Conservation (phyloP, 2,329 filamentous ascomycete species). For the Calonectria crousiana region DNA sequence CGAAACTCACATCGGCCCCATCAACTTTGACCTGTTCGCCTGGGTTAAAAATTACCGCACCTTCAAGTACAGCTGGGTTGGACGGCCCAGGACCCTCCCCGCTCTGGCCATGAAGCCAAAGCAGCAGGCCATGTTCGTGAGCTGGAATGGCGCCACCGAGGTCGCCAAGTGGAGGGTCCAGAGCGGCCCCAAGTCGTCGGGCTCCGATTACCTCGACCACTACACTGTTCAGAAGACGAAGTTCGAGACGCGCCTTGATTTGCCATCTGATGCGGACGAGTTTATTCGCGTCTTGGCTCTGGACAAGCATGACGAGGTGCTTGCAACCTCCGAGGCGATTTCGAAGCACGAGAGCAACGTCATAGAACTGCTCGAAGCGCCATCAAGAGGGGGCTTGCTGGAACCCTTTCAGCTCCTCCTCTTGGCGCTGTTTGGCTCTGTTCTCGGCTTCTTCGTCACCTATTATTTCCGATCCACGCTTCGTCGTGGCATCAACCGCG, state of each 20-base stretch:
- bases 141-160: constrained; percentile 66
- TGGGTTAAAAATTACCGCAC: constrained; percentile 65
- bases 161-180: constrained; percentile 56
- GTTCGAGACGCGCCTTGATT: constrained; percentile 38
- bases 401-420: constrained; percentile 29
- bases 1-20: constrained; percentile 61
- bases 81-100: constrained; percentile 51
- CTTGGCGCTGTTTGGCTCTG: constrained; percentile 13
- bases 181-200: constrained; percentile 27
- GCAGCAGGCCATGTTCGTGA: constrained; percentile 57
- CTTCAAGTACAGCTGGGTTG: constrained; percentile 66
- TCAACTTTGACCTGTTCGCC: constrained; percentile 48
- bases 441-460: constrained; percentile 3
- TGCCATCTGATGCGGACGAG: constrained; percentile 30
- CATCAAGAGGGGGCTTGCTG: constrained; percentile 22
- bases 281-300: constrained; percentile 38
- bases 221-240: constrained; percentile 24
- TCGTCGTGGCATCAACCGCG: constrained; percentile 29
- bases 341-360: constrained; percentile 23
- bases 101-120: constrained; percentile 39
- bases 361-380: constrained; percentile 26
- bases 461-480: constrained; percentile 29
- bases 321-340: constrained; percentile 43
- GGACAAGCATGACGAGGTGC: constrained; percentile 33
- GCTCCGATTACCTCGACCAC: constrained; percentile 28